A percentile compares a stretch with the other conserved stretches of the same genome.
phyloP scores from a whole-genome alignment of 805 yeast species.

The Pichia scutulata region DNA sequence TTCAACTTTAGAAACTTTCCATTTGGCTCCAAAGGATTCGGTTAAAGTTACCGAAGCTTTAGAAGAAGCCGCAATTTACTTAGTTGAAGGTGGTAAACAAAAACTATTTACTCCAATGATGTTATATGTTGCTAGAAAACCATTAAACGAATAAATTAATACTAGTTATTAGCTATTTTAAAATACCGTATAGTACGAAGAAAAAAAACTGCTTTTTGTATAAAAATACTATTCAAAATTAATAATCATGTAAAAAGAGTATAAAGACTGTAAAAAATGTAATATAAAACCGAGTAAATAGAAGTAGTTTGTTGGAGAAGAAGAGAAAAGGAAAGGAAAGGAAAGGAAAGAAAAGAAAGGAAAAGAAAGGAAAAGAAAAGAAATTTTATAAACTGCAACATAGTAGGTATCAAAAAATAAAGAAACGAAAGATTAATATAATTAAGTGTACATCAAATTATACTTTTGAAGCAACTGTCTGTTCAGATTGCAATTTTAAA shows the following conservation, averaged over 20 bases:
- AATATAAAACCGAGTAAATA: neutral
- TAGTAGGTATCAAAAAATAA: neutral
- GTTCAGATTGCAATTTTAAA: constrained; percentile 71
- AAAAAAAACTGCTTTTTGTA: neutral
- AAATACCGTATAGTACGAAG: neutral
- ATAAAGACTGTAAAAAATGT: neutral
- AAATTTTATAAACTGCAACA: neutral
- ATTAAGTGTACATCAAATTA: constrained; percentile 18
- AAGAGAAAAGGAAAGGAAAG: too few species aligned
- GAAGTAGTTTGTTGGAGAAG: too few species aligned
- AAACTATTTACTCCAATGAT: constrained; percentile 96
- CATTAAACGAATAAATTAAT: constrained; percentile 30
- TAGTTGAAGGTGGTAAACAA: constrained; percentile 87
- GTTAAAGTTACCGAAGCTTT: constrained; percentile 84
- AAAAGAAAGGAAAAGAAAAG: neutral
- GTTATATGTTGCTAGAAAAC: constrained; percentile 85
- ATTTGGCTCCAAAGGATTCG: constrained; percentile 90
- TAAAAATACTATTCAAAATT: too few species aligned
- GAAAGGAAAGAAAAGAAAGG: too few species aligned
- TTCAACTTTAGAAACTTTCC: constrained; percentile 72
- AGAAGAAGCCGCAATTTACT: constrained; percentile 94
- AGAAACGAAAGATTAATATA: neutral
- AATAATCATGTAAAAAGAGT: neutral
- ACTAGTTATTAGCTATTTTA: neutral
- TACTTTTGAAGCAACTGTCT: constrained; percentile 70